These are phyloP conservation scores for Sutorius australiensis DNA, from an alignment of 768 basidiomycete genomes.

Conservation along the genomic window DNA sequence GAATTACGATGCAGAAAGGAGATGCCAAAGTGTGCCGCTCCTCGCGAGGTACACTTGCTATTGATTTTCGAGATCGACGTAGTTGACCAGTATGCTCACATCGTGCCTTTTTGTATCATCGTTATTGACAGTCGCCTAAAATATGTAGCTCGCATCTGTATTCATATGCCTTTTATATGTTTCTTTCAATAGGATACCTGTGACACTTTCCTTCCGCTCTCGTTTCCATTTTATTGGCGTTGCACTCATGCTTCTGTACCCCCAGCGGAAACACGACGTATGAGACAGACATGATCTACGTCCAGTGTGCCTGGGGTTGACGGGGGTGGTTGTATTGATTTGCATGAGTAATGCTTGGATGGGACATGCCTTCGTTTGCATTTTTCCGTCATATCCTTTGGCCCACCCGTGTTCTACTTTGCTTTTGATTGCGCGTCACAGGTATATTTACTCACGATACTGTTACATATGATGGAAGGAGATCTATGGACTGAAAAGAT, in stretches of 20 bases:
- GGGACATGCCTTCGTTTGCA: too few relatives aligned
- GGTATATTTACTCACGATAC: too few relatives aligned
- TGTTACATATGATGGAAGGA: conserved; percentile 7
- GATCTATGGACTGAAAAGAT: conserved; percentile 3
- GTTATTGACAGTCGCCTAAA: not conserved
- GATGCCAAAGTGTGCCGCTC: not conserved
- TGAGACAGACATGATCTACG: too few relatives aligned
- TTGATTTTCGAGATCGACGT: conserved; percentile 8
- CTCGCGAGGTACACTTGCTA: not conserved
- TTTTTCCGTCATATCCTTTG: too few relatives aligned
- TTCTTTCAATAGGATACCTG: conserved; percentile 6
- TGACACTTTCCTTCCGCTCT: conserved; percentile 9
- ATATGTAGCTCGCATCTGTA: not conserved
- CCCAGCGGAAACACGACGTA: too few relatives aligned
- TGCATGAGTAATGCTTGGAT: too few relatives aligned
- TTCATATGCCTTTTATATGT: not conserved
- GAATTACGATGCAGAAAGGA: not conserved
- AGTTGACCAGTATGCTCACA: conserved; percentile 17
- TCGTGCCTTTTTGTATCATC: conserved; percentile 2
- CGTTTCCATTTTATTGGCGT: not conserved
- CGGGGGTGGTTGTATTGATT: too few relatives aligned
- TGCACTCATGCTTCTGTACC: conserved; percentile 9
- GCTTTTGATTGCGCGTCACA: too few relatives aligned
- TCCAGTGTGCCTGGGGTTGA: too few relatives aligned
- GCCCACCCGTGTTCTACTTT: too few relatives aligned